These are phyloP conservation scores for Oxytropis ochrocephala DNA, from an alignment of 306 rosid species.

Conservation along the genomic window DNA sequence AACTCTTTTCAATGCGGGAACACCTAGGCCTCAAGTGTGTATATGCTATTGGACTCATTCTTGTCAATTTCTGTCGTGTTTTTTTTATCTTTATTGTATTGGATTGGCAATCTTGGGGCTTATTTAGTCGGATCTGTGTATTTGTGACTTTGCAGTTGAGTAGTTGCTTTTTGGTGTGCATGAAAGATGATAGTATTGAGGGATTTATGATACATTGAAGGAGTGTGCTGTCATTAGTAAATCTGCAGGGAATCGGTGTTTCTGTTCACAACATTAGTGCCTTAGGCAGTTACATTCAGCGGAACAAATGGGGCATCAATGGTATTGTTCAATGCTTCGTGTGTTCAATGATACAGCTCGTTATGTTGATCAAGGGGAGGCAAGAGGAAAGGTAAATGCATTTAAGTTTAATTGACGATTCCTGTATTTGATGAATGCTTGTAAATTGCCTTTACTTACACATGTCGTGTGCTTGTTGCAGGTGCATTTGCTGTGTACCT, in stretches of 20 bases:
- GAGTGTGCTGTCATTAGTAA: conserved; percentile 99
- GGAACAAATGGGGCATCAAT: conserved; percentile 95
- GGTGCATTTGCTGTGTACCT: conserved; percentile 96
- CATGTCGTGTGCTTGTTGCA: conserved; percentile 21
- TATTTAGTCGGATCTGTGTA: neutral
- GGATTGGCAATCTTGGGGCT: neutral
- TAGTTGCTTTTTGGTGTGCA: conserved; percentile 90
- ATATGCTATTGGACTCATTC: neutral
- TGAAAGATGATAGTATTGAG: conserved; percentile 94
- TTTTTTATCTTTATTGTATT: neutral
- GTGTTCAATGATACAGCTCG: conserved; percentile 97
- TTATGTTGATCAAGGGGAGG: conserved; percentile 99
- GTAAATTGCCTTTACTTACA: neutral
- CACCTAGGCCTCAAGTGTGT: conserved; percentile 87
- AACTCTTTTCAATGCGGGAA: conserved; percentile 93
- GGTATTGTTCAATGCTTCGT: conserved; percentile 78
- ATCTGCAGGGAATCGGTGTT: conserved; percentile 98
- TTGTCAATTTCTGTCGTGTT: neutral
- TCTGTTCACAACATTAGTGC: conserved; percentile 68
- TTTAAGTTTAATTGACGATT: neutral
- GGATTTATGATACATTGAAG: conserved; percentile 78
- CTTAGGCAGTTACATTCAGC: conserved; percentile 84
- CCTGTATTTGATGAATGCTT: neutral
- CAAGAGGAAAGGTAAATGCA: conserved; percentile 79
- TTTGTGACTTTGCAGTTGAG: conserved; percentile 65